Percentiles rank a stretch among this genome's conserved stretches.
phyloP scores from a whole-genome alignment of 495 filamentous ascomycete species.

The Xylaria cubensis region DNA sequence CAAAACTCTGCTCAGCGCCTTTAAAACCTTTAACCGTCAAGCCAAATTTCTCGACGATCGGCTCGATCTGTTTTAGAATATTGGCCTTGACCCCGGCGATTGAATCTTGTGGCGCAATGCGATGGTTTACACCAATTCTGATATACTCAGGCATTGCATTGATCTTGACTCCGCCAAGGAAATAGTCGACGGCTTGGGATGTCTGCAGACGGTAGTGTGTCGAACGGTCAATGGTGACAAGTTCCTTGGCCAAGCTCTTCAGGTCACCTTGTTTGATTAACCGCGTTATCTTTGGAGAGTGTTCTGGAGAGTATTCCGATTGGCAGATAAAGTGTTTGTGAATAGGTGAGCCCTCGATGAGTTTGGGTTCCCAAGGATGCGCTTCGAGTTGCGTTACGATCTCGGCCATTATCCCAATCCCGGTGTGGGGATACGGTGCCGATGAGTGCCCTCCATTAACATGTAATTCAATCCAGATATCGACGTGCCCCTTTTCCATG shows the following conservation, averaged over 20 bases:
- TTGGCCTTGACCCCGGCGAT: conserved; percentile 56
- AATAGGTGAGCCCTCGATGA: conserved; percentile 45
- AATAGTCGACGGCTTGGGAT: conserved; percentile 57
- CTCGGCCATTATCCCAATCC: conserved; percentile 68
- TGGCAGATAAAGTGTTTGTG: conserved; percentile 60
- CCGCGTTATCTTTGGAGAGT: conserved; percentile 41
- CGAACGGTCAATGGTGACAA: conserved; percentile 51
- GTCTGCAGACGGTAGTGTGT: conserved; percentile 69
- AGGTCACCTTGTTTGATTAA: conserved; percentile 56
- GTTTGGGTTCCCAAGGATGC: conserved; percentile 58
- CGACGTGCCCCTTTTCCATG: conserved; percentile 62
- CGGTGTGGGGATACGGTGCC: conserved; percentile 65
- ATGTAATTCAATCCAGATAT: conserved; percentile 60
- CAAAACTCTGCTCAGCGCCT: conserved; percentile 48
- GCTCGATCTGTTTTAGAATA: conserved; percentile 55
- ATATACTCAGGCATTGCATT: conserved; percentile 71
- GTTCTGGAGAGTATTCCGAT: conserved; percentile 40
- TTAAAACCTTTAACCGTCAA: conserved; percentile 57
- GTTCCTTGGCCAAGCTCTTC: conserved; percentile 64
- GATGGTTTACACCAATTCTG: conserved; percentile 66
- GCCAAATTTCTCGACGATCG: conserved; percentile 60
- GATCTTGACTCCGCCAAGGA: conserved; percentile 57
- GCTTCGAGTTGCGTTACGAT: conserved; percentile 65
- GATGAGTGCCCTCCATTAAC: conserved; percentile 68
- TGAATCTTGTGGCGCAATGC: conserved; percentile 65